A percentile compares a stretch with the other conserved stretches of the same genome.
phyloP scores from a whole-genome alignment of 2,329 filamentous ascomycete species.

The Westerdykella aurantiaca region DNA sequence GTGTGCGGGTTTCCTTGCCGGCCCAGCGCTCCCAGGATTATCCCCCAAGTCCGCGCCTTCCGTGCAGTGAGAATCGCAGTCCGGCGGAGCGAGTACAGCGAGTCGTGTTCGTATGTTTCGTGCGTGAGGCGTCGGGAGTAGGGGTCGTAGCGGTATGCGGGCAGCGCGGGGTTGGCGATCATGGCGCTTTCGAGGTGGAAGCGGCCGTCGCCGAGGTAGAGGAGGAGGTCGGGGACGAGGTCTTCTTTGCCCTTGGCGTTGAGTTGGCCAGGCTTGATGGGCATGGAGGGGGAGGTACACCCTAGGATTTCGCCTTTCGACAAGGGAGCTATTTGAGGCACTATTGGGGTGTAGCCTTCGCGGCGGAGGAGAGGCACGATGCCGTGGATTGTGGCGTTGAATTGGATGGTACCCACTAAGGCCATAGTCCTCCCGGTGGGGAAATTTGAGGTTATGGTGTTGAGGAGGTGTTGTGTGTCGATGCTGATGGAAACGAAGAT shows the following conservation, averaged over 20 bases:
- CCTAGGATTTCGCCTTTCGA: slow-evolving; percentile 95
- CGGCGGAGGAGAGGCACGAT: slow-evolving; percentile 70
- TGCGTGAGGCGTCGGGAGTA: slow-evolving; percentile 88
- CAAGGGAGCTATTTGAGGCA: slow-evolving; percentile 87
- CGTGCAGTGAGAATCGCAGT: slow-evolving; percentile 72
- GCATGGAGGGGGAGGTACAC: slow-evolving; percentile 73
- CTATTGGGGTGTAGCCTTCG: slow-evolving; percentile 76
- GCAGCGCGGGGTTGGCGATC: slow-evolving; percentile 91
- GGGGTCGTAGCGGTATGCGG: slow-evolving; percentile 93
- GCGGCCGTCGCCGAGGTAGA: slow-evolving; percentile 86
- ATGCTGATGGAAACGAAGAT: slow-evolving; percentile 98
- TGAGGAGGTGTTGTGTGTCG: slow-evolving; percentile 79
- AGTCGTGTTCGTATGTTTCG: slow-evolving; percentile 85
- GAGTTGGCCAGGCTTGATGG: slow-evolving; percentile 29
- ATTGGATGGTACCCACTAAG: slow-evolving; percentile 94
- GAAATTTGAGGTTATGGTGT: slow-evolving; percentile 85
- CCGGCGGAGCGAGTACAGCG: slow-evolving; percentile 76
- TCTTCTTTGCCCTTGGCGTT: slow-evolving; percentile 45
- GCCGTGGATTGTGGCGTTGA: slow-evolving; percentile 93
- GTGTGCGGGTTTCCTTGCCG: slow-evolving; percentile 95
- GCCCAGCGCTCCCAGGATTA: slow-evolving; percentile 88
- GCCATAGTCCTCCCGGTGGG: slow-evolving; percentile 78
- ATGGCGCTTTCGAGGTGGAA: slow-evolving; percentile 98
- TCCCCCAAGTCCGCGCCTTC: slow-evolving; percentile 79
- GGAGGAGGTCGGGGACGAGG: slow-evolving; percentile 58